Base-by-base conservation (phyloP, 495 filamentous ascomycete genomes). In the Apodospora peruviana region DNA sequence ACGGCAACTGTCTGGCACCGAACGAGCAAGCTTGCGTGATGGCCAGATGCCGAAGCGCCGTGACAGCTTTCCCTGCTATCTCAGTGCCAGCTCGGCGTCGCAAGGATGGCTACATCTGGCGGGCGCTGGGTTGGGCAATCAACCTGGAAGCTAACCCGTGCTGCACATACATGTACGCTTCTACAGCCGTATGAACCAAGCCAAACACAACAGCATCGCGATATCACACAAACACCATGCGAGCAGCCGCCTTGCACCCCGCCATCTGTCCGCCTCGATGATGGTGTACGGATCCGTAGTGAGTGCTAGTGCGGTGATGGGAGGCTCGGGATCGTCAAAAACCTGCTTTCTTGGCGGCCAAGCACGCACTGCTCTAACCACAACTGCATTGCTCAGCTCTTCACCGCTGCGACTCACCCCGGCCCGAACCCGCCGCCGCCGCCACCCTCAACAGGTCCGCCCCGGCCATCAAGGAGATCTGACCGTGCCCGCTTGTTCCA, bases 191-290 rank as follows among this genome's bases (percentile, higher is more conserved):
- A 22, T 21, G 39, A 21, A 22, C 5, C 4, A 22, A 21, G 18
- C 14, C 39, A 22, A 34, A 35, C 11, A 40, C 23, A 2, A 20
- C n/a, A 51, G 37, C 55, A 50, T 57, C 37, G 21, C 37, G 36
- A 54, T 46, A 55, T 52, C 55, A 48, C 55, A 57, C 43, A 50
- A 42, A 36, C 27, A 32, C 51, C 40, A 50, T 54, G 55, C 51
- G 39, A 39, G 45, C 38, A 54, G 51, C 55, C 55, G 55, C 20
- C 34, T 40, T 25, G 8, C 40, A 40, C 7, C 39, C n/a, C 7
- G 3, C 18, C 14, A 3, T 40, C 18, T 40, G 14, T 14, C 32
- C 18, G 37, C 3, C 37, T 47, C 14, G 21, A 17, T 27, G n/a
- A 17, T 29, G n/a, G n/a, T n/a, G n/a, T n/a, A n/a, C n/a, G n/a